Evolutionary conservation across 139 green algal species (phyloP).

Genomic region (Chlorella sp.): DNA sequence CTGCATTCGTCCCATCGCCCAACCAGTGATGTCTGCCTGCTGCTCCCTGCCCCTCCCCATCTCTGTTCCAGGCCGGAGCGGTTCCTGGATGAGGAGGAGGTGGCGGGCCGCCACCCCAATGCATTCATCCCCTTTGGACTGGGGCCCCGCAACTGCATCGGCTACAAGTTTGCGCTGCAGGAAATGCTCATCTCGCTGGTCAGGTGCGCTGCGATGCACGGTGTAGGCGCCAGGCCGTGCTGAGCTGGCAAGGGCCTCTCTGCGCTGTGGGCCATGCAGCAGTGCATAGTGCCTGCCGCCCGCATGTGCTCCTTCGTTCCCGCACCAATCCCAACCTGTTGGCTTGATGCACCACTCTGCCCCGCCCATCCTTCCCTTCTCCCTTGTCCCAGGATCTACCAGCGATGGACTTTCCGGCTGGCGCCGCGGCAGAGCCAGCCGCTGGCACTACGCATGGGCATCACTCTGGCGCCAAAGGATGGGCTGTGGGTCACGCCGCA

Average conservation of each 20-base stretch:
- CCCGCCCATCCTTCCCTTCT: too few species aligned
- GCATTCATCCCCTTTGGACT: slow-evolving; percentile 54
- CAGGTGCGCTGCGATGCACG: neutral
- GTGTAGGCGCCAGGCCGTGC: neutral
- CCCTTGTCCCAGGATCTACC: slow-evolving; percentile 19
- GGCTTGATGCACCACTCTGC: neutral
- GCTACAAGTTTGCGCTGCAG: slow-evolving; percentile 42
- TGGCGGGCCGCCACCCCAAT: slow-evolving; percentile 10
- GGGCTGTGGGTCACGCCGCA: slow-evolving; percentile 12
- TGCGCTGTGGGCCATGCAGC: too few species aligned
- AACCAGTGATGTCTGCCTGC: too few species aligned
- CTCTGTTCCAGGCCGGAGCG: slow-evolving; percentile 45
- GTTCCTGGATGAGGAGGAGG: slow-evolving; percentile 33
- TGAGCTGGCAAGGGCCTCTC: too few species aligned
- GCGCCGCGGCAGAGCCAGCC: neutral
- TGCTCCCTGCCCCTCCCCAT: too few species aligned
- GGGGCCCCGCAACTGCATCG: slow-evolving; percentile 51
- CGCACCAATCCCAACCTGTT: neutral
- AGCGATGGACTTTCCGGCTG: slow-evolving; percentile 17
- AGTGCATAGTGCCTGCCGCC: too few species aligned
- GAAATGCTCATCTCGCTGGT: slow-evolving; percentile 33
- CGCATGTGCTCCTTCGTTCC: too few species aligned
- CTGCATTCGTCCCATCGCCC: too few species aligned
- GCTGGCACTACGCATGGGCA: slow-evolving; percentile 13
- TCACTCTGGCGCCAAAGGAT: neutral